Percentiles rank a stretch among this genome's conserved stretches.
These are phyloP conservation scores for Mallotus japonicus DNA, from an alignment of 441 rosid genomes.

Conservation along the genomic window DNA sequence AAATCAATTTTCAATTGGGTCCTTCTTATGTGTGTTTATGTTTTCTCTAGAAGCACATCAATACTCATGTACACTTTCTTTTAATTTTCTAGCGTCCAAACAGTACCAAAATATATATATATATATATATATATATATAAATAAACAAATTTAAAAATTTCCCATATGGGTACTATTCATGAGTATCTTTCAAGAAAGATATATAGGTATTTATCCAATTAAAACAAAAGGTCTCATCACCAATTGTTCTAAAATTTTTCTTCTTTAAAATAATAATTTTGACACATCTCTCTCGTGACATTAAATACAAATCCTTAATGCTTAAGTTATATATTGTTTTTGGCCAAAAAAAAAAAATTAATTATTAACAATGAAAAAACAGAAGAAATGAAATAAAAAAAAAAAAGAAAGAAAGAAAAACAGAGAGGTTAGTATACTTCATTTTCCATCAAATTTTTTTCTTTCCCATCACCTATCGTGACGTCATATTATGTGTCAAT, in stretches of 20 bases:
- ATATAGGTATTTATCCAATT: background rate
- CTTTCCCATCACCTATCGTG: slow-evolving; percentile 10
- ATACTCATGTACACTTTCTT: background rate
- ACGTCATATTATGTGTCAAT: slow-evolving; percentile 18
- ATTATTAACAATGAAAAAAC: background rate
- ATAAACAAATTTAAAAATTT: slow-evolving; percentile 5
- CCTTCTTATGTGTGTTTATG: background rate
- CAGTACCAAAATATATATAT: too few relatives aligned
- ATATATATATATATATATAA: too few relatives aligned
- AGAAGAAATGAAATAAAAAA: too few relatives aligned
- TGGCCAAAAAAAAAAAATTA: background rate
- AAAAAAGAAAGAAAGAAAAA: too few relatives aligned
- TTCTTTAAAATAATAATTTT: background rate
- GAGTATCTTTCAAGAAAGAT: slow-evolving; percentile 15
- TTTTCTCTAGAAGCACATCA: slow-evolving; percentile 9
- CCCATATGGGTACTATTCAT: background rate
- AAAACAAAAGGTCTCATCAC: background rate
- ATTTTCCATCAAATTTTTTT: slow-evolving; percentile 15
- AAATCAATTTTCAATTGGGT: background rate
- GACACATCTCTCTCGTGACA: background rate
- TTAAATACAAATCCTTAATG: slow-evolving; percentile 18
- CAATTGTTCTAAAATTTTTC: slow-evolving; percentile 1
- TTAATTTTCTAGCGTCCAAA: background rate
- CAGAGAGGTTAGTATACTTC: slow-evolving; percentile 28
- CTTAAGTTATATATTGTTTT: slow-evolving; percentile 18